Conservation (phyloP, 2,329 filamentous ascomycete species). For the Lasiodiplodia theobromae region DNA sequence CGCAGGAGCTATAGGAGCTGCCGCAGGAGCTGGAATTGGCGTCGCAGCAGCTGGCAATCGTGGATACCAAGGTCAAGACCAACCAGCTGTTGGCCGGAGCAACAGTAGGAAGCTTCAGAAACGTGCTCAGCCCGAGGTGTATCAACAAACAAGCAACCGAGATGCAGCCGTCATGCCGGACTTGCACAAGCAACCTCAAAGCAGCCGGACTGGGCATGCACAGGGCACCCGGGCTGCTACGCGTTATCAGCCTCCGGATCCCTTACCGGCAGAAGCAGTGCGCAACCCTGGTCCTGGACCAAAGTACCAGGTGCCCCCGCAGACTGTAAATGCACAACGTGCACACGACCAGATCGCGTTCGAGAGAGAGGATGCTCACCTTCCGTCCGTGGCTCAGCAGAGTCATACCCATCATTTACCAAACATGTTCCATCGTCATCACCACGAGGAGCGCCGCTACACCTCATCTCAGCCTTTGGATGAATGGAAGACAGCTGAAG, state of each 20-base stretch:
- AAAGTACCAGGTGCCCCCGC: constrained; percentile 45
- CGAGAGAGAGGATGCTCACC: constrained; percentile 36
- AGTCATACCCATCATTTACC: constrained; percentile 35
- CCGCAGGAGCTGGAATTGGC: constrained; percentile 35
- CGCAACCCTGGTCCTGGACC: constrained; percentile 37
- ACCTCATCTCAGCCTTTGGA: constrained; percentile 64
- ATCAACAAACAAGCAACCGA: constrained; percentile 17
- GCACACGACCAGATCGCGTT: constrained; percentile 53
- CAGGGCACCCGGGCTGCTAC: constrained; percentile 42
- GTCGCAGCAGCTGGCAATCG: constrained; percentile 41
- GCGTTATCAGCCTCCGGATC: constrained; percentile 45
- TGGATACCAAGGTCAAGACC: constrained; percentile 31
- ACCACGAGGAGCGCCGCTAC: constrained; percentile 60
- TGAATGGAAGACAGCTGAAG: constrained; percentile 54
- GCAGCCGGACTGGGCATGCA: constrained; percentile 47
- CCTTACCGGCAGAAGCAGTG: constrained; percentile 41
- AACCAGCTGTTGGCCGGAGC: constrained; percentile 42
- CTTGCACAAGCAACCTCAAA: constrained; percentile 49
- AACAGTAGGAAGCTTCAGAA: constrained; percentile 45
- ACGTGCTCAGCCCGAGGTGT: constrained; percentile 32
- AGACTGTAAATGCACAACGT: constrained; percentile 44
- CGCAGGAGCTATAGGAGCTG: not conserved
- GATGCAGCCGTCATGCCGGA: constrained; percentile 31
- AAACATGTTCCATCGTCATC: constrained; percentile 44
- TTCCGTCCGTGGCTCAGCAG: constrained; percentile 35